A percentile compares a stretch with the other conserved stretches of the same genome.
phyloP scores from a whole-genome alignment of 371 early-diverging fungal species.

The Coemansia sp. region DNA sequence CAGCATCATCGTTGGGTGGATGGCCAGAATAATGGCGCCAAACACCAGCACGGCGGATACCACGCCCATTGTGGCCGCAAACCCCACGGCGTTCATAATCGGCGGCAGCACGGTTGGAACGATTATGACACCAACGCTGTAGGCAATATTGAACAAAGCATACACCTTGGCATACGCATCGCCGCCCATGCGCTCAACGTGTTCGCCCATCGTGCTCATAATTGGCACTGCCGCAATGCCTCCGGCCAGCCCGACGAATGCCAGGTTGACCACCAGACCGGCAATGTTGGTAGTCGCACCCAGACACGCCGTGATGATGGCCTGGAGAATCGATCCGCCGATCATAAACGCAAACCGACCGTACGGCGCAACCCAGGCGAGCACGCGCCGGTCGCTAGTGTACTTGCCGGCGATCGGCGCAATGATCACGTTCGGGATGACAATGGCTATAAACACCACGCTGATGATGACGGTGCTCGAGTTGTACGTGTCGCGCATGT shows the following conservation, averaged over 20 bases:
- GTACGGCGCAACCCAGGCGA: slow-evolving; percentile 38
- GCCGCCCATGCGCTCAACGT: slow-evolving; percentile 48
- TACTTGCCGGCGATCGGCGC: slow-evolving; percentile 37
- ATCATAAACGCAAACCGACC: slow-evolving; percentile 49
- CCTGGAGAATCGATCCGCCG: slow-evolving; percentile 30
- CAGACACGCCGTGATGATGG: slow-evolving; percentile 25
- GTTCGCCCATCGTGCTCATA: slow-evolving; percentile 48
- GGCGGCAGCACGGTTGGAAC: slow-evolving; percentile 47
- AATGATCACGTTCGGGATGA: slow-evolving; percentile 45
- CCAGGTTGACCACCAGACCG: slow-evolving; percentile 39
- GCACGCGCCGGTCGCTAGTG: slow-evolving; percentile 36
- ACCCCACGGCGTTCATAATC: slow-evolving; percentile 40
- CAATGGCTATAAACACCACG: slow-evolving; percentile 50
- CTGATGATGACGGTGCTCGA: slow-evolving; percentile 33
- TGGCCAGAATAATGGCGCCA: slow-evolving; percentile 32
- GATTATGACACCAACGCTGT: slow-evolving; percentile 51
- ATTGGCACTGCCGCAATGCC: slow-evolving; percentile 49
- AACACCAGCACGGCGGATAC: slow-evolving; percentile 32
- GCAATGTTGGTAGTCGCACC: slow-evolving; percentile 42
- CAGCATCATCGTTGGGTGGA: slow-evolving; percentile 31
- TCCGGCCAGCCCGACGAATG: slow-evolving; percentile 29
- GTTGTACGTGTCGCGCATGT: slow-evolving; percentile 33
- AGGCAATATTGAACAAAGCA: slow-evolving; percentile 54
- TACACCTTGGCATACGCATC: slow-evolving; percentile 52
- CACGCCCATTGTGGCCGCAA: slow-evolving; percentile 47